These are phyloP conservation scores for Camelina laxa DNA, from an alignment of 345 rosid species.

Conservation along the genomic window DNA sequence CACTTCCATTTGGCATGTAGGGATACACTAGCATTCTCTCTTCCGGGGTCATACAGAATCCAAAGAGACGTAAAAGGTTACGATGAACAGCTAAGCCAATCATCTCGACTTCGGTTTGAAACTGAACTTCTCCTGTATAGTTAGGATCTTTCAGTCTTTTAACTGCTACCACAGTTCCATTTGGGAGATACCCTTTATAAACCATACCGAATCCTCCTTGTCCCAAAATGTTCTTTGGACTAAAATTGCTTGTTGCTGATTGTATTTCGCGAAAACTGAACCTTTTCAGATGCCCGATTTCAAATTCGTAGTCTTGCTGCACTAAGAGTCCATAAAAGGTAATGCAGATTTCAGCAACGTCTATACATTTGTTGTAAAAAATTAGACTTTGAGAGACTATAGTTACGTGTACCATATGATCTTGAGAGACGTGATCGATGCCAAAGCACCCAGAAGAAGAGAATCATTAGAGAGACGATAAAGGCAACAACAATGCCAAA, in stretches of 20 bases:
- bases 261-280: constrained; percentile 85
- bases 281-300: constrained; percentile 83
- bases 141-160: constrained; percentile 94
- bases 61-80: constrained; percentile 82
- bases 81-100: constrained; percentile 95
- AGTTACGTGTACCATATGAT: constrained; percentile 61
- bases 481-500: constrained; percentile 70
- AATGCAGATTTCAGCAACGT: constrained; percentile 8
- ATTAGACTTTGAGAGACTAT: background rate
- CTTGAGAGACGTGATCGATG: constrained; percentile 65
- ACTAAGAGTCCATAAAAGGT: constrained; percentile 48
- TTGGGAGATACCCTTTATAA: constrained; percentile 84
- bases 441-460: constrained; percentile 82
- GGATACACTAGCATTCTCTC: constrained; percentile 96
- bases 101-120: constrained; percentile 98
- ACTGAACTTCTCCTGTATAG: constrained; percentile 89
- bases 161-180: constrained; percentile 77
- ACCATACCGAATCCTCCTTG: constrained; percentile 98
- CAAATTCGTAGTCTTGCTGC: constrained; percentile 89
- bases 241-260: constrained; percentile 76
- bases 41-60: constrained; percentile 83
- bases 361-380: background rate
- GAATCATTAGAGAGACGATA: constrained; percentile 65
- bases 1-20: constrained; percentile 95
- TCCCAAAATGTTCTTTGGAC: constrained; percentile 77